Evolutionary conservation across 495 filamentous ascomycete species (phyloP).

Genomic region (Neurospora sp.): DNA sequence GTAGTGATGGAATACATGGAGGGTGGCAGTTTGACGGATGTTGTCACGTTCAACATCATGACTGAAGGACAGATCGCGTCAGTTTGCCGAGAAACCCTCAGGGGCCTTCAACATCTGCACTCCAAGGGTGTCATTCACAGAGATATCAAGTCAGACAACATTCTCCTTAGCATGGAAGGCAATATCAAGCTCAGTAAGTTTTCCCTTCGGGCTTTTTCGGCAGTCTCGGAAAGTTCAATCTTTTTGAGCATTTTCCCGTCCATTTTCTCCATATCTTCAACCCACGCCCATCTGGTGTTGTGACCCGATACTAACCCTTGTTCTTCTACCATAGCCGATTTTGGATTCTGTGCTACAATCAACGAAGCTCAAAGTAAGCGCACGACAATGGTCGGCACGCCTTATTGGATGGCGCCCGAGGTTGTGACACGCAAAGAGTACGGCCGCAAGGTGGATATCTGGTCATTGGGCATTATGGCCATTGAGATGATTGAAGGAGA

Average conservation of each 20-base stretch:
- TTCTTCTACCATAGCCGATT: slow-evolving; percentile 58
- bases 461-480: slow-evolving; percentile 98
- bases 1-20: slow-evolving; percentile 99
- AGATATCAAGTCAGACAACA: slow-evolving; percentile 98
- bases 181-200: slow-evolving; percentile 94
- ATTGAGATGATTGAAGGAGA: slow-evolving; percentile 99
- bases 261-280: not conserved
- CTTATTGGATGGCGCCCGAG: slow-evolving; percentile 99
- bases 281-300: not conserved
- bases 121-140: slow-evolving; percentile 97
- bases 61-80: slow-evolving; percentile 92
- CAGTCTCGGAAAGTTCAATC: slow-evolving; percentile 3
- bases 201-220: not conserved
- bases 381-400: slow-evolving; percentile 97
- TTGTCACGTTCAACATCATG: slow-evolving; percentile 99
- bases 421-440: slow-evolving; percentile 97
- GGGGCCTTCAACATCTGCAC: slow-evolving; percentile 88
- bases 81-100: slow-evolving; percentile 87
- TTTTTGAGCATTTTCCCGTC: not conserved
- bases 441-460: slow-evolving; percentile 96
- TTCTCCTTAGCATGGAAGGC: slow-evolving; percentile 86
- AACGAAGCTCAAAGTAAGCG: slow-evolving; percentile 95
- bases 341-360: slow-evolving; percentile 98
- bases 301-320: slow-evolving; percentile 23
- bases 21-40: slow-evolving; percentile 92